Conservation (phyloP, 2,329 filamentous ascomycete genomes). For the Talaromyces funiculosus region DNA sequence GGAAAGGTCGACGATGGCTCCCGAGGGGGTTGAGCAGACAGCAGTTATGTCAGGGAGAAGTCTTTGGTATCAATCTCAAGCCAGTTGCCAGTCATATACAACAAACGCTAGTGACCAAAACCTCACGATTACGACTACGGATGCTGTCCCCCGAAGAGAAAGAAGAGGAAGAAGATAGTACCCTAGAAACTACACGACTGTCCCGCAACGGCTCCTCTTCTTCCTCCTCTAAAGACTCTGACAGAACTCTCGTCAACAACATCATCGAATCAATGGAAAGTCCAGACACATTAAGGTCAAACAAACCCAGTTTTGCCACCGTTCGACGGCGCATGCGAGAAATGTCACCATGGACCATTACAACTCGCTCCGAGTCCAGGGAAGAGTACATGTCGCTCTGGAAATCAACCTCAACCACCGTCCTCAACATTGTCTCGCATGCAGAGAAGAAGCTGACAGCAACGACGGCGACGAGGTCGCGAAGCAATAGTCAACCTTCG, state of each 20-base stretch:
- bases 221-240: background rate
- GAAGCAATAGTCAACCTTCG: background rate
- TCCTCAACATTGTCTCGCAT: background rate
- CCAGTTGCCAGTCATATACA: slow-evolving; percentile 33
- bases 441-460: background rate
- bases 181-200: background rate
- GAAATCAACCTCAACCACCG: background rate
- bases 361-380: slow-evolving; percentile 1
- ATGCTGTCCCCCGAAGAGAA: background rate
- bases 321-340: slow-evolving; percentile 11
- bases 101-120: slow-evolving; percentile 21
- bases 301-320: background rate
- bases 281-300: background rate
- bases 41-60: background rate
- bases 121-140: background rate
- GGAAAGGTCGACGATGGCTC: slow-evolving; percentile 14
- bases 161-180: background rate
- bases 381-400: background rate
- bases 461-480: background rate
- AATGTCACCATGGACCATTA: slow-evolving; percentile 1
- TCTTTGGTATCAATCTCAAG: slow-evolving; percentile 20
- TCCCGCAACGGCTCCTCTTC: background rate
- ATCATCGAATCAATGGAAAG: background rate
- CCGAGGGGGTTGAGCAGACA: slow-evolving; percentile 18
- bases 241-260: background rate